A percentile compares a stretch with the other conserved stretches of the same genome.
Conservation (phyloP, 306 rosid species). For the Inga oerstediana region DNA sequence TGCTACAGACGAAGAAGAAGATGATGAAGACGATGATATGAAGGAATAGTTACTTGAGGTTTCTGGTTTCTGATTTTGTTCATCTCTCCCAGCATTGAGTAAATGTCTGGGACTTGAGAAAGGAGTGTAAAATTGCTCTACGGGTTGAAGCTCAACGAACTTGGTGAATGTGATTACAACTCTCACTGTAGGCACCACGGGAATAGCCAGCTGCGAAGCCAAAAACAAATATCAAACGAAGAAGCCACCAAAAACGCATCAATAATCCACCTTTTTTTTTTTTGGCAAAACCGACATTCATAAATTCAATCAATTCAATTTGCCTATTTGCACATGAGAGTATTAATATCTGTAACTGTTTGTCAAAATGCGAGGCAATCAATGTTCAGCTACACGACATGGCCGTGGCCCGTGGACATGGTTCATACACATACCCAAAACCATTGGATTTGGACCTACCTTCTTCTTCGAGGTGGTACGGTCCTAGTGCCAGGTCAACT, state of each 20-base stretch:
- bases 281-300: background rate
- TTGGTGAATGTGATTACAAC: constrained; percentile 95
- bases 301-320: constrained; percentile 27
- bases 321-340: background rate
- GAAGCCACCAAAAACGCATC: constrained; percentile 2
- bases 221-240: background rate
- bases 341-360: constrained; percentile 5
- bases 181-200: constrained; percentile 95
- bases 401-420: background rate
- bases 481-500: constrained; percentile 6
- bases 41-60: constrained; percentile 19
- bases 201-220: constrained; percentile 80
- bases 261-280: background rate
- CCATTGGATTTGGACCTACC: background rate
- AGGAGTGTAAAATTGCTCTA: constrained; percentile 84
- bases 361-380: constrained; percentile 18
- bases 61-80: constrained; percentile 38
- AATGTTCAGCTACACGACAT: constrained; percentile 24
- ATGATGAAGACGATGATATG: constrained; percentile 38
- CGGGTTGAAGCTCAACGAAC: constrained; percentile 80
- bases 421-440: background rate
- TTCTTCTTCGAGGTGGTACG: background rate
- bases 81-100: constrained; percentile 39
- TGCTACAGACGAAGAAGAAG: constrained; percentile 35
- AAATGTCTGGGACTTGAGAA: constrained; percentile 79